phyloP scores from a whole-genome alignment of 306 rosid genomes.

The Cucurbita moschata region DNA sequence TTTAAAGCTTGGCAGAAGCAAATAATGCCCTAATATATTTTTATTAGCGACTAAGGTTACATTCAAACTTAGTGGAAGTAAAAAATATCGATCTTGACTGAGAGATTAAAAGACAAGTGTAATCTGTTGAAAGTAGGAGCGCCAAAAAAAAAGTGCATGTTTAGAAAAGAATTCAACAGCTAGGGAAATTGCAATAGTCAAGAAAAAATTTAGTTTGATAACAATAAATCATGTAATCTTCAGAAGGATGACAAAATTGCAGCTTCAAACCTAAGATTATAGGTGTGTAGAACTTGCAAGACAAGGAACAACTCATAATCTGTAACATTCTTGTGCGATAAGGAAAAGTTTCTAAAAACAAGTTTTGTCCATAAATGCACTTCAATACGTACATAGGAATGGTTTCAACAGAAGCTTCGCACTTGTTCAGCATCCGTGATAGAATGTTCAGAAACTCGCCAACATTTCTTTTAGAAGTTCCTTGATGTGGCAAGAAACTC shows the following conservation, averaged over 20 bases:
- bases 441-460: slow-evolving; percentile 39
- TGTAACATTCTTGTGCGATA: neutral
- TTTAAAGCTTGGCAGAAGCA: slow-evolving; percentile 7
- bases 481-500: slow-evolving; percentile 56
- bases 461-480: slow-evolving; percentile 27
- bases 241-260: neutral
- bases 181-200: neutral
- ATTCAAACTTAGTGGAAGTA: neutral
- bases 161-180: neutral
- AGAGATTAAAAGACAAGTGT: neutral
- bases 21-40: neutral
- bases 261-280: neutral
- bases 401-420: slow-evolving; percentile 21
- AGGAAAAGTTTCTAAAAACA: neutral
- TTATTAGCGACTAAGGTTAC: neutral
- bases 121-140: neutral
- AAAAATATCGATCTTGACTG: neutral
- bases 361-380: slow-evolving; percentile 3
- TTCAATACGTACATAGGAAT: slow-evolving; percentile 28
- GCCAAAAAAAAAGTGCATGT: neutral
- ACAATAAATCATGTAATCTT: neutral
- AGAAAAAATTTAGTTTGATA: neutral
- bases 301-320: neutral
- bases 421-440: slow-evolving; percentile 31
- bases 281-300: neutral